Evolutionary conservation across 2,329 filamentous ascomycete genomes (phyloP).

Genomic region (Cyphellophora europaea): DNA sequence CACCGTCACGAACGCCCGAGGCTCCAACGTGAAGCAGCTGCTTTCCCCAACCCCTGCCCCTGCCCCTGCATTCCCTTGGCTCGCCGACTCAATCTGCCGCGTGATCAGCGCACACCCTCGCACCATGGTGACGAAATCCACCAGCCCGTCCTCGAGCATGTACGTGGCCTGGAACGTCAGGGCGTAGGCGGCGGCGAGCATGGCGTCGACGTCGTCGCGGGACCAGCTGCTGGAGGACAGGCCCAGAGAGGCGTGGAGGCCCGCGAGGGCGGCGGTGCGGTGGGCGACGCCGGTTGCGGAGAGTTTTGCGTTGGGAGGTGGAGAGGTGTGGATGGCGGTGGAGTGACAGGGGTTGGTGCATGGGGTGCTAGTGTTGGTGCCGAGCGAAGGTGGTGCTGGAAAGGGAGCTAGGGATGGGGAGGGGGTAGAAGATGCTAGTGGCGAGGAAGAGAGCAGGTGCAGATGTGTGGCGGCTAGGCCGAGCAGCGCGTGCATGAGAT

Average conservation of each 20-base stretch:
- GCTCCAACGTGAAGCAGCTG: no score
- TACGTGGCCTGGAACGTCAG: conserved; percentile 25
- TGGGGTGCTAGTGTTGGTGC: no score
- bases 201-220: conserved; percentile 20
- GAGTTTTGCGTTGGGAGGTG: conserved; percentile 38
- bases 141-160: conserved; percentile 23
- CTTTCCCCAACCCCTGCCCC: no score
- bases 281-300: conserved; percentile 37
- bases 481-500: conserved; percentile 62
- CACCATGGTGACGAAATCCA: conserved; percentile 27
- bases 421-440: neutral
- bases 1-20: no score
- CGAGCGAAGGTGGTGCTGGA: neutral
- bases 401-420: conserved; percentile 1
- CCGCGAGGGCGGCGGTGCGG: conserved; percentile 55
- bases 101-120: conserved; percentile 25
- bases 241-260: conserved; percentile 47
- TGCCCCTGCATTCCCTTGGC: no score
- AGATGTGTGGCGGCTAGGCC: conserved; percentile 58
- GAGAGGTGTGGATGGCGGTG: neutral
- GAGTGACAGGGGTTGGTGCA: no score
- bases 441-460: conserved; percentile 7
- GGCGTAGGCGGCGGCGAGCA: conserved; percentile 25
- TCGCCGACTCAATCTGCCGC: conserved; percentile 27
- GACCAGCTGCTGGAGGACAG: conserved; percentile 24